Percentiles rank a stretch among this genome's conserved stretches.
Evolutionary conservation across 257 asterid species (phyloP).

Genomic region (Cordia subcordata): DNA sequence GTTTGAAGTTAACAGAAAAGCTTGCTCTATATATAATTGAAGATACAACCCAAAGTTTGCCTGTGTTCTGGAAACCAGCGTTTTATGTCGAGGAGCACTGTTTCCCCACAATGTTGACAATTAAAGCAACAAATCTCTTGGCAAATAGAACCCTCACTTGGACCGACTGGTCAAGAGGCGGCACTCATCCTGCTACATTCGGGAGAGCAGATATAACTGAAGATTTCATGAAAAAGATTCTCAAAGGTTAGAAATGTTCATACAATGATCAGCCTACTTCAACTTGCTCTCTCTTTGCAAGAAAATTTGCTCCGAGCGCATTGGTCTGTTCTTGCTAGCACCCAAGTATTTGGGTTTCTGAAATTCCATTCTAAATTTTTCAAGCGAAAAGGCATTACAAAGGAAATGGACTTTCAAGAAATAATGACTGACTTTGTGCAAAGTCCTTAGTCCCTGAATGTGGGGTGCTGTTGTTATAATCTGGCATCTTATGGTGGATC

Average conservation of each 20-base stretch:
- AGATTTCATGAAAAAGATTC: constrained; percentile 34
- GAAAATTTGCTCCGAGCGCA: constrained; percentile 61
- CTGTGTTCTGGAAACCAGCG: constrained; percentile 47
- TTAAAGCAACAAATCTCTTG: constrained; percentile 27
- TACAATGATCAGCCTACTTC: constrained; percentile 37
- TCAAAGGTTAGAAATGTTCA: constrained; percentile 28
- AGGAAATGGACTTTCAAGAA: too few relatives aligned
- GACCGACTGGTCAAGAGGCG: constrained; percentile 78
- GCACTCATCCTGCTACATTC: constrained; percentile 64
- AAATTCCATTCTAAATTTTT: too few relatives aligned
- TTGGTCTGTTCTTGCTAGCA: constrained; percentile 43
- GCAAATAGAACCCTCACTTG: constrained; percentile 57
- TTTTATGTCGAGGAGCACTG: constrained; percentile 72
- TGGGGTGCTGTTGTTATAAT: too few relatives aligned
- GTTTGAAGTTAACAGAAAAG: constrained; percentile 48
- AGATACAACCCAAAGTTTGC: constrained; percentile 48
- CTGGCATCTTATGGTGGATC: too few relatives aligned
- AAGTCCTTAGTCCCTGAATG: too few relatives aligned
- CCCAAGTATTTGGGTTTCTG: constrained; percentile 47
- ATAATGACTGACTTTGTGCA: too few relatives aligned
- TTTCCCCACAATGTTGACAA: constrained; percentile 53
- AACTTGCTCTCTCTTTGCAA: constrained; percentile 43
- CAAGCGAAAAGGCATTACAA: too few relatives aligned
- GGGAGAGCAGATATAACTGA: constrained; percentile 42
- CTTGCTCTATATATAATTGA: constrained; percentile 42